Percentiles rank a stretch among this genome's conserved stretches.
phyloP scores from a whole-genome alignment of 257 asterid species.

The Solanum ossicruentum region DNA sequence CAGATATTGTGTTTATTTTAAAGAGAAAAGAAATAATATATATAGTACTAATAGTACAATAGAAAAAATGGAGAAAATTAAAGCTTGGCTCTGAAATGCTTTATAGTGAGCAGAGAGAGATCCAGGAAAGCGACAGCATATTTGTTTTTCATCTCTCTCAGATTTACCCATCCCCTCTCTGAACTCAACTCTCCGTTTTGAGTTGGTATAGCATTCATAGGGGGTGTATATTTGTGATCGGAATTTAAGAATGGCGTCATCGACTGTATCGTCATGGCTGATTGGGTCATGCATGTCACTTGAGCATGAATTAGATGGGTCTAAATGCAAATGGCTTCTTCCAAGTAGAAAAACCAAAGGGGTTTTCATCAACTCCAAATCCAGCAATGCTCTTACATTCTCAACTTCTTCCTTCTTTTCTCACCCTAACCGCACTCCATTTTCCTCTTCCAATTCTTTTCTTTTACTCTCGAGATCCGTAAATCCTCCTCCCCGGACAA shows the following conservation, averaged over 20 bases:
- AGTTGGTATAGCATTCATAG: neutral
- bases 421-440: neutral
- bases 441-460: neutral
- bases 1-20: neutral
- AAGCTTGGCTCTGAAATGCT: neutral
- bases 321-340: neutral
- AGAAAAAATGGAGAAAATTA: neutral
- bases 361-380: neutral
- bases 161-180: slow-evolving; percentile 26
- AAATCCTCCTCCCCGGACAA: neutral
- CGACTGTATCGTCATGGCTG: slow-evolving; percentile 13
- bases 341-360: neutral
- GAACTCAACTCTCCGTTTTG: neutral
- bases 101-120: neutral
- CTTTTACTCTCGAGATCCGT: neutral
- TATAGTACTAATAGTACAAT: neutral
- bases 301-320: neutral
- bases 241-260: slow-evolving; percentile 28
- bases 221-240: neutral
- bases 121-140: slow-evolving; percentile 9
- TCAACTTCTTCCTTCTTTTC: neutral
- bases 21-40: neutral
- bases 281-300: slow-evolving; percentile 4
- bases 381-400: neutral
- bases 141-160: slow-evolving; percentile 15